Conservation (phyloP, 306 rosid genomes). For the Quercus agrifolia region DNA sequence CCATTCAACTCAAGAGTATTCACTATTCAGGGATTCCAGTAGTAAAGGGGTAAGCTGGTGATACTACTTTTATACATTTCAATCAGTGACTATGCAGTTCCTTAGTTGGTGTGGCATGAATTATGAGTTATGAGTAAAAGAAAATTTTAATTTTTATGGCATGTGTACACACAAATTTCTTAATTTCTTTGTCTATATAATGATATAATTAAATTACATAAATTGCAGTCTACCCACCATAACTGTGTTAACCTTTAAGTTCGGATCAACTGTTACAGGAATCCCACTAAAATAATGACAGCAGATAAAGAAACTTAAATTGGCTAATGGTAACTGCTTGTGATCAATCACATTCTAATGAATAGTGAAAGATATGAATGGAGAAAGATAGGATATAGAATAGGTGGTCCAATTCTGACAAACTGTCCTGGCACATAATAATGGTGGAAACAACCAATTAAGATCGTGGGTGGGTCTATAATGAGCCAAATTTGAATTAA, state of each 20-base stretch:
- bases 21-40: background rate
- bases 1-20: background rate
- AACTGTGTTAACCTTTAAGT: background rate
- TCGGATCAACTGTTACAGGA: slow-evolving; percentile 6
- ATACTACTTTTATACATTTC: background rate
- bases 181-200: too few relatives aligned
- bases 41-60: background rate
- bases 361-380: background rate
- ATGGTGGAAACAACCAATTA: background rate
- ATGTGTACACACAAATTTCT: too few relatives aligned
- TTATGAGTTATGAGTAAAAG: too few relatives aligned
- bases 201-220: slow-evolving; percentile 2
- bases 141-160: too few relatives aligned
- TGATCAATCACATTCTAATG: slow-evolving; percentile 1
- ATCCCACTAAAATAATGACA: slow-evolving; percentile 11
- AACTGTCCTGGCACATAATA: background rate
- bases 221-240: slow-evolving; percentile 5
- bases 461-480: slow-evolving; percentile 2
- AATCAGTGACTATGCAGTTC: background rate
- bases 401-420: slow-evolving; percentile 7
- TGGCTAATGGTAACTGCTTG: background rate
- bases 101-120: background rate
- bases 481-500: slow-evolving; percentile 1
- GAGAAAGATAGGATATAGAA: background rate
- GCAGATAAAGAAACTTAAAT: slow-evolving; percentile 9